A percentile compares a stretch with the other conserved stretches of the same genome.
Evolutionary conservation across 2,329 filamentous ascomycete genomes (phyloP).

Genomic region (Cryphonectria naterciae): DNA sequence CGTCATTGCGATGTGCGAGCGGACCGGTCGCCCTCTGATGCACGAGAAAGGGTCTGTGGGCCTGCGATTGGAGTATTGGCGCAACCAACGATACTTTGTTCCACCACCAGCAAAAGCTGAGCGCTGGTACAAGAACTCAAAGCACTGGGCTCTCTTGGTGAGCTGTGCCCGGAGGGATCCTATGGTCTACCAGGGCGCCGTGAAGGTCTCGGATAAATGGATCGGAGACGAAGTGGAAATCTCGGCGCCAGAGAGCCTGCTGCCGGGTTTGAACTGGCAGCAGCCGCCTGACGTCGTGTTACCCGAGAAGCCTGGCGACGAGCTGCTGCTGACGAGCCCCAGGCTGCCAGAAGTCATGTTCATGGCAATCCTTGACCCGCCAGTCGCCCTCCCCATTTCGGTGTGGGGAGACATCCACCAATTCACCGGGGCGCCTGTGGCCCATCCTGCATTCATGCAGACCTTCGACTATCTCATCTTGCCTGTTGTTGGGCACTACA

Average conservation of each 20-base stretch:
- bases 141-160: conserved; percentile 69
- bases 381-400: conserved; percentile 68
- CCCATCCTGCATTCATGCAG: conserved; percentile 47
- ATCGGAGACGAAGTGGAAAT: conserved; percentile 67
- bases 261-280: conserved; percentile 67
- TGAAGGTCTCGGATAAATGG: conserved; percentile 76
- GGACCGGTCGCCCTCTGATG: conserved; percentile 72
- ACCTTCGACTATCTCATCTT: conserved; percentile 65
- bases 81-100: conserved; percentile 54
- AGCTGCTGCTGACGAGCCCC: conserved; percentile 51
- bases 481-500: conserved; percentile 54
- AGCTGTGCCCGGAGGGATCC: conserved; percentile 60
- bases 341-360: conserved; percentile 75
- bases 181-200: conserved; percentile 54
- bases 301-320: conserved; percentile 50
- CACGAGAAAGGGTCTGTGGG: conserved; percentile 70
- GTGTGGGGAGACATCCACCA: conserved; percentile 67
- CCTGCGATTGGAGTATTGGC: conserved; percentile 79
- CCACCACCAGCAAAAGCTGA: conserved; percentile 18
- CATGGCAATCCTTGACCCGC: conserved; percentile 74
- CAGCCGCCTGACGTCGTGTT: conserved; percentile 70
- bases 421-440: conserved; percentile 53
- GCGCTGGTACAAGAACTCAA: conserved; percentile 47
- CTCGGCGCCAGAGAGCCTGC: conserved; percentile 44
- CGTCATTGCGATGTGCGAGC: conserved; percentile 67